Conservation (phyloP, 805 yeast genomes). For the Metschnikowia drakensbergensis region DNA sequence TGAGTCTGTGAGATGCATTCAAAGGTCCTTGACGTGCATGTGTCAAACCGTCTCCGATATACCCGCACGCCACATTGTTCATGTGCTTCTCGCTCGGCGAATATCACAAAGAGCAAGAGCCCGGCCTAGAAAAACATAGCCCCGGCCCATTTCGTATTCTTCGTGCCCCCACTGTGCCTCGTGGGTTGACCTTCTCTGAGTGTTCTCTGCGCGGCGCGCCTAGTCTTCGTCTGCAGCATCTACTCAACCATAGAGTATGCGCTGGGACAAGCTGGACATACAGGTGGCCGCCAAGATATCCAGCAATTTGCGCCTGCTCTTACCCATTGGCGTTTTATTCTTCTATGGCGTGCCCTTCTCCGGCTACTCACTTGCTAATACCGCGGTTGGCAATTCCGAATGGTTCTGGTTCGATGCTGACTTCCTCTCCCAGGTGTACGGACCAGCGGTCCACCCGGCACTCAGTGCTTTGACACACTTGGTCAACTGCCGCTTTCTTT, state of each 20-base stretch:
- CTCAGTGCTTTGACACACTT: constrained; percentile 43
- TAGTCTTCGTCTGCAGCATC: neutral
- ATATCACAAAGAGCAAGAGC: too few relatives aligned
- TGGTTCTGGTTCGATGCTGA: constrained; percentile 61
- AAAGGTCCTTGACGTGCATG: too few relatives aligned
- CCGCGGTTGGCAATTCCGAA: constrained; percentile 26
- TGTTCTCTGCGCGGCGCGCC: neutral
- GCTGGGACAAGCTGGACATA: neutral
- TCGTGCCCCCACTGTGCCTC: too few relatives aligned
- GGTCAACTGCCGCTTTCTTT: constrained; percentile 34
- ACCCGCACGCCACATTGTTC: too few relatives aligned
- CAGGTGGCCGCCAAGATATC: constrained; percentile 23
- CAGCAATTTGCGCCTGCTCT: constrained; percentile 37
- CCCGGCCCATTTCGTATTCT: too few relatives aligned
- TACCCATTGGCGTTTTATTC: constrained; percentile 50
- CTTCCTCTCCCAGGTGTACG: constrained; percentile 18
- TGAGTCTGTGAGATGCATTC: too few relatives aligned
- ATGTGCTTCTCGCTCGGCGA: too few relatives aligned
- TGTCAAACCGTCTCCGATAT: too few relatives aligned
- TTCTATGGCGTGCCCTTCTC: constrained; percentile 41
- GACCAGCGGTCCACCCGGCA: constrained; percentile 18
- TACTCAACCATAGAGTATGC: constrained; percentile 1
- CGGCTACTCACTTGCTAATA: constrained; percentile 31
- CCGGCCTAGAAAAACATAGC: too few relatives aligned
- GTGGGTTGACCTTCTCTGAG: neutral